phyloP scores from a whole-genome alignment of 108 stramenopile species.

The Pseudonitzschia pungens region DNA sequence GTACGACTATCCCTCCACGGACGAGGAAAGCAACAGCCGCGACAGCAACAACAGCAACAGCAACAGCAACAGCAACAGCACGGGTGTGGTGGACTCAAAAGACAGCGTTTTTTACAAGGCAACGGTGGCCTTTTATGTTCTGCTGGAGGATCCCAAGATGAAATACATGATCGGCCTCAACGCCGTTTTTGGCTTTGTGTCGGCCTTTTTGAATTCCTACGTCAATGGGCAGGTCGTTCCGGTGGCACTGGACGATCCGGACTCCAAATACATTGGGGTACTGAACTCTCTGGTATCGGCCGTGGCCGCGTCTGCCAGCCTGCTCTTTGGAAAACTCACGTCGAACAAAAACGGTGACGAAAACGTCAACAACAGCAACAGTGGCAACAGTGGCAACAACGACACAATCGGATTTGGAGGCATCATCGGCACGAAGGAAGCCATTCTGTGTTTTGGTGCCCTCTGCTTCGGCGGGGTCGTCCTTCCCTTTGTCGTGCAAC shows the following conservation, averaged over 20 bases:
- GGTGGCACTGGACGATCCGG: constrained; percentile 49
- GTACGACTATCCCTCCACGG: constrained; percentile 29
- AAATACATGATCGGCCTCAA: constrained; percentile 63
- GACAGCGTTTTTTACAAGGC: background rate
- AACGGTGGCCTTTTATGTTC: background rate
- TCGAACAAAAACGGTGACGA: background rate
- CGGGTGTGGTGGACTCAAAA: background rate
- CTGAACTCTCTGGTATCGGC: constrained; percentile 49
- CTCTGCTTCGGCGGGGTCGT: constrained; percentile 56
- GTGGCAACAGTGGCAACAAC: background rate
- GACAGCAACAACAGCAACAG: background rate
- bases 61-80: background rate
- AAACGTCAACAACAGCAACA: background rate
- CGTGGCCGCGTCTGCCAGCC: constrained; percentile 59
- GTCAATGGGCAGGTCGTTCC: constrained; percentile 78
- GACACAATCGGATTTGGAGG: too few relatives aligned
- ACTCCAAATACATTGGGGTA: constrained; percentile 50
- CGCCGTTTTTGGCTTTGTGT: constrained; percentile 70
- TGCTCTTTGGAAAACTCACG: constrained; percentile 51
- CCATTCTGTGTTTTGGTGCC: constrained; percentile 59
- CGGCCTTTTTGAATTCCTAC: constrained; percentile 67
- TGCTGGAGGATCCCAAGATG: constrained; percentile 5
- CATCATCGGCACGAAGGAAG: constrained; percentile 42
- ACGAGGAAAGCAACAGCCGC: background rate
- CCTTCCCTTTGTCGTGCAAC: constrained; percentile 59